Conservation (phyloP, 768 basidiomycete species). For the Termitomyces sp. region DNA sequence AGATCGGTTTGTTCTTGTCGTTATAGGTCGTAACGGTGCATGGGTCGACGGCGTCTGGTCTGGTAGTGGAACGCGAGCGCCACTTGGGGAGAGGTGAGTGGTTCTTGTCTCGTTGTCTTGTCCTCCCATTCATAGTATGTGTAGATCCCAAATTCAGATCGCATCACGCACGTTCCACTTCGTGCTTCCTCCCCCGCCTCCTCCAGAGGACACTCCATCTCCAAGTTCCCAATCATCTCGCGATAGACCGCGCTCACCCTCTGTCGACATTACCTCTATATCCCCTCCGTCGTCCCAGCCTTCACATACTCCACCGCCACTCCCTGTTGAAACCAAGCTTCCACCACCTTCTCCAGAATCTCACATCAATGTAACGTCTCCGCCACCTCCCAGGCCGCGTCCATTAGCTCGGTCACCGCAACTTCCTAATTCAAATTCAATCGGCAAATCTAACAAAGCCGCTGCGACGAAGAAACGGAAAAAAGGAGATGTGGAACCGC, state of each 20-base stretch:
- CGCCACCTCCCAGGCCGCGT: slow-evolving; percentile 36
- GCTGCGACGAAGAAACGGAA: slow-evolving; percentile 68
- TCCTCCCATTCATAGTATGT: slow-evolving; percentile 11
- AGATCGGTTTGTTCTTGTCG: slow-evolving; percentile 84
- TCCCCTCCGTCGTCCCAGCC: slow-evolving; percentile 82
- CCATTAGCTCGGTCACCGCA: slow-evolving; percentile 38
- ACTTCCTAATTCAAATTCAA: slow-evolving; percentile 62
- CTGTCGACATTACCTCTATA: slow-evolving; percentile 77
- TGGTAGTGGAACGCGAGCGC: slow-evolving; percentile 82
- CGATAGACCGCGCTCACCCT: slow-evolving; percentile 71
- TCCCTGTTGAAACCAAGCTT: slow-evolving; percentile 45
- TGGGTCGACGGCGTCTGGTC: slow-evolving; percentile 99
- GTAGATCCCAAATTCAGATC: slow-evolving; percentile 93
- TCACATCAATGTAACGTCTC: slow-evolving; percentile 35
- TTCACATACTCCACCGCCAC: slow-evolving; percentile 69
- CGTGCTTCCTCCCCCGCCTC: slow-evolving; percentile 84
- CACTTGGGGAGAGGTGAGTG: slow-evolving; percentile 74
- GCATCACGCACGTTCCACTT: slow-evolving; percentile 97
- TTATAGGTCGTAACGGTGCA: slow-evolving; percentile 95
- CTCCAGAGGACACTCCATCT: slow-evolving; percentile 77
- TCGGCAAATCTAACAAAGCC: slow-evolving; percentile 43
- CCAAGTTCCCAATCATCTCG: slow-evolving; percentile 73
- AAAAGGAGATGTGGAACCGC: slow-evolving; percentile 50
- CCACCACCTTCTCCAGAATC: slow-evolving; percentile 41
- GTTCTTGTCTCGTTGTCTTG: not conserved